Evolutionary conservation across 805 yeast genomes (phyloP).

Genomic region (Lipomyces kockii): DNA sequence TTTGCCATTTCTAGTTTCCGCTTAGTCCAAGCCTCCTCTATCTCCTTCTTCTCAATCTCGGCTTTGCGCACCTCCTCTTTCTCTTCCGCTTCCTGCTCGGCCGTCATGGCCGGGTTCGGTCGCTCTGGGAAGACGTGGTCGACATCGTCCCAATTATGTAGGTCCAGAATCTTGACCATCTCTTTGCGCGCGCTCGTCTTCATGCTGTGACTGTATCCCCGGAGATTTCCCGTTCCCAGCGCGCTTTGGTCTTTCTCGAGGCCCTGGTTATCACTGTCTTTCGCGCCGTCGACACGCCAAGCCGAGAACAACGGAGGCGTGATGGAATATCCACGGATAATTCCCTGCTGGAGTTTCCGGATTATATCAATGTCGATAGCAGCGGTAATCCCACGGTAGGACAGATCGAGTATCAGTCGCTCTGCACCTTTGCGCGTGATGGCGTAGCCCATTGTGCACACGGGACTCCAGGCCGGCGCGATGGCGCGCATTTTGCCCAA

Average conservation of each 20-base stretch:
- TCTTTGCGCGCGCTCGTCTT: slow-evolving; percentile 19
- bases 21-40: slow-evolving; percentile 1
- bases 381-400: slow-evolving; percentile 21
- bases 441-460: slow-evolving; percentile 29
- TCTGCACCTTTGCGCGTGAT: slow-evolving; percentile 29
- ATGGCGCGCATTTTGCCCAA: slow-evolving; percentile 21
- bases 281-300: slow-evolving; percentile 25
- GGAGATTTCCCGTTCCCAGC: slow-evolving; percentile 9
- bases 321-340: slow-evolving; percentile 18
- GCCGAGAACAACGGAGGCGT: slow-evolving; percentile 23
- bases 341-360: slow-evolving; percentile 17
- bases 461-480: slow-evolving; percentile 27
- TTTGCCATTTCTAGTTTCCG: slow-evolving; percentile 4
- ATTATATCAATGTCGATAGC: slow-evolving; percentile 24
- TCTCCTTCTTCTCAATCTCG: slow-evolving; percentile 1
- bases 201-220: slow-evolving; percentile 14
- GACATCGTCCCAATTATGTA: slow-evolving; percentile 15
- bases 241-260: neutral
- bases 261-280: slow-evolving; percentile 22
- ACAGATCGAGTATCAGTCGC: slow-evolving; percentile 23
- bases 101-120: slow-evolving; percentile 5
- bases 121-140: neutral
- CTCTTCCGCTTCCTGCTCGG: slow-evolving; percentile 6
- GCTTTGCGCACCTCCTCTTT: slow-evolving; percentile 2
- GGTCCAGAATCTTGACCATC: slow-evolving; percentile 4